Base-by-base conservation (phyloP, 495 filamentous ascomycete species). In the Cercophora sp. region DNA sequence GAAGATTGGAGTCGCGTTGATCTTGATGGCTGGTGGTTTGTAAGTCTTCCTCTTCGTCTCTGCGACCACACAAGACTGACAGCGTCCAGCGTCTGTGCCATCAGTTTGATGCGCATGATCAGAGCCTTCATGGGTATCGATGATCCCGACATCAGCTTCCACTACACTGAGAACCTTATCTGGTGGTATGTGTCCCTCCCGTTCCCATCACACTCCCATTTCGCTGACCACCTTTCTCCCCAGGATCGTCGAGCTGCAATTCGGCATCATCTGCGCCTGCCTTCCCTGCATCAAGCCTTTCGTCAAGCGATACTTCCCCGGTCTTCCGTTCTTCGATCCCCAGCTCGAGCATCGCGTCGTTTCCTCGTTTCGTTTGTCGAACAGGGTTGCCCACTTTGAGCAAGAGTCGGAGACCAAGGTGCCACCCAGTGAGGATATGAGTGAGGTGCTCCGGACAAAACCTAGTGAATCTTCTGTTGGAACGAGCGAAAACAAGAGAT, bases 1-100 rank as follows among this genome's bases (percentile, higher is more conserved):
- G 47, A 67, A 64, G 52, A 43, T 64, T 37, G 58, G 52, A 8
- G 32, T 64, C 4, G 42, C 29, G 5, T 15, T 54, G 22, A 51
- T 67, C n/a, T 23, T 67, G 41, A 64, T 64, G 64, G 50, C 56
- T 0, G 64, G 64, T 35, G 62, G 61, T 11, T 64, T 67, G 64
- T 67, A 58, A 19, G 58, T 52, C 10, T 13, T 13, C 25, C n/a
- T 19, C 20, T 25, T 11, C 29, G 13, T 32, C n/a, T n/a, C n/a
- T n/a, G n/a, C n/a, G n/a, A n/a, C n/a, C n/a, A 32, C 29, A 32
- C 29, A 32, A 22, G 16, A 20, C 25, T 54, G 32, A 35, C 27
- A 43, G 2, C 5, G 20, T 1, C 16, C 31, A 60, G 57, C 32
- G 57, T 60, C 23, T 55, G 52, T 27, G 48, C 40, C 16, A 54